Base-by-base conservation (phyloP, 2,329 filamentous ascomycete genomes). In the Fusarium verticillioides region DNA sequence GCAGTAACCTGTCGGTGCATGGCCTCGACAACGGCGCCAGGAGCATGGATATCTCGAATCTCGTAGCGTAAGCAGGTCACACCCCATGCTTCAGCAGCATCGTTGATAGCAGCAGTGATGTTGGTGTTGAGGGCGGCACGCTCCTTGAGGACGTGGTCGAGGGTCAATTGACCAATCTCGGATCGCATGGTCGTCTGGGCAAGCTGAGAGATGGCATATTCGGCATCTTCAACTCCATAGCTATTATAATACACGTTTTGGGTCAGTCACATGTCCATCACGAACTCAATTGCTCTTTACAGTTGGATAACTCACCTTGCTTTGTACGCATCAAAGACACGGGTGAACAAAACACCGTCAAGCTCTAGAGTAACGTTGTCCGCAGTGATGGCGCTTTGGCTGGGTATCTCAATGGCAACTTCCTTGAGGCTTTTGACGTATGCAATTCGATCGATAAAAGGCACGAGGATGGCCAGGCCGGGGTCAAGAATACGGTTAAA, bases 1-100 rank as follows among this genome's bases (percentile, higher is more conserved):
- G 96, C 96, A 0, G 96, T 98, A 57, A 99, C 96, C 82, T 98
- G 96, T 73, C 96, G 90, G 86, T 99, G 96, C 96, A 99, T 99
- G 78, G 96, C 96, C 78, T 95, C 94, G 69, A 98, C 96, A 18
- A 99, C 96, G 56, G 93, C 93, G 37, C 92, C 94, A 4, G 96
- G 96, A 0, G 96, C 96, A 84, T 99, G 96, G 79, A 99, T 99
- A 83, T 99, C 96, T 76, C 96, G 90, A 81, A 99, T 99, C 84
- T 99, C 96, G 86, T 99, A 99, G 66, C 96, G 93, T 70, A 99
- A 88, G 81, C 96, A 99, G 39, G 94, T 94, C 26, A 99, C 94
- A 67, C 96, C 96, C 96, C 96, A 99, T 60, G 96, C 96, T 78
- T 97, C 93, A 9, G 96, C 96, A 4, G 96, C 96, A 82, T 98